These are phyloP conservation scores for Williopsis jadinii DNA, from an alignment of 1,139 yeast genomes.

Conservation along the genomic window DNA sequence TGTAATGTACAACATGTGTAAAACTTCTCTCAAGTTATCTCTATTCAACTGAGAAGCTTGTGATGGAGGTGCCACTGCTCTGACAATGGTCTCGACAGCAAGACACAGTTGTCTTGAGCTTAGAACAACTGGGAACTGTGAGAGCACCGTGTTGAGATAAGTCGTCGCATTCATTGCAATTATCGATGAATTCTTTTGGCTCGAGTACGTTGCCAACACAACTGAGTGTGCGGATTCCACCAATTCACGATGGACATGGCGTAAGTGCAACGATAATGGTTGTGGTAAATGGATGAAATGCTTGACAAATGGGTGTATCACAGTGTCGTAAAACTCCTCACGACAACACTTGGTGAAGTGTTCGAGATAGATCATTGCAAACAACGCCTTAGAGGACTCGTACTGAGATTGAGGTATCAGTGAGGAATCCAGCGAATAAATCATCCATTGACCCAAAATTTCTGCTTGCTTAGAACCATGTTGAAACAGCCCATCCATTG, in stretches of 20 bases:
- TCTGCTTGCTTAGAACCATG: constrained; percentile 30
- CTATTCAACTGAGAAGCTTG: constrained; percentile 25
- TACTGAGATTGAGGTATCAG: constrained; percentile 28
- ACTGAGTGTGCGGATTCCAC: constrained; percentile 69
- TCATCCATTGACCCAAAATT: constrained; percentile 32
- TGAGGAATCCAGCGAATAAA: constrained; percentile 33
- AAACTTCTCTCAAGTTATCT: constrained; percentile 30
- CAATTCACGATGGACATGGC: constrained; percentile 26
- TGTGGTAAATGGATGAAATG: constrained; percentile 11
- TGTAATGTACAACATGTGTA: constrained; percentile 35
- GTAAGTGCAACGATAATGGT: constrained; percentile 4
- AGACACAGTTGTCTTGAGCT: constrained; percentile 52
- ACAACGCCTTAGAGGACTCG: constrained; percentile 45
- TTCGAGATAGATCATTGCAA: constrained; percentile 54
- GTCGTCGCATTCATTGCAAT: constrained; percentile 14
- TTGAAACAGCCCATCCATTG: constrained; percentile 40
- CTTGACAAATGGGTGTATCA: constrained; percentile 16
- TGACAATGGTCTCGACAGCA: constrained; percentile 53
- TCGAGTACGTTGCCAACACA: constrained; percentile 38
- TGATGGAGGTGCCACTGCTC: constrained; percentile 41
- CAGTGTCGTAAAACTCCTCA: constrained; percentile 16
- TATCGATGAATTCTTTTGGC: constrained; percentile 12
- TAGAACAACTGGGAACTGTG: constrained; percentile 51
- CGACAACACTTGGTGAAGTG: constrained; percentile 37
- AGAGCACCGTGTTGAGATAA: constrained; percentile 31